phyloP scores from a whole-genome alignment of 2,329 filamentous ascomycete genomes.

The Aureobasidium mangrovei region DNA sequence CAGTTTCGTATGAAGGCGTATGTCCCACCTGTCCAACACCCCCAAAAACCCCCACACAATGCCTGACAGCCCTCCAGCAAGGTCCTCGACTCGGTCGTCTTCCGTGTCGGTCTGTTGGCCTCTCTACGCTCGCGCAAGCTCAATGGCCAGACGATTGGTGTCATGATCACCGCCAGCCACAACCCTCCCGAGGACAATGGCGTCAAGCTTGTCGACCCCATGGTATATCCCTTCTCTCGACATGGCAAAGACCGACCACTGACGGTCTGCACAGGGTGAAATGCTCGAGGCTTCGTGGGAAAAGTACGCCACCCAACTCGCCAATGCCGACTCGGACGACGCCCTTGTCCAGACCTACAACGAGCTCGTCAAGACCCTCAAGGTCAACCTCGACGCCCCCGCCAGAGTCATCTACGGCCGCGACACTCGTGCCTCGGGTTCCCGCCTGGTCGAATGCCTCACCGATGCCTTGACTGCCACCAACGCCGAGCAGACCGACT shows the following conservation, averaged over 20 bases:
- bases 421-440: slow-evolving; percentile 88
- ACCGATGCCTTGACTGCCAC: slow-evolving; percentile 71
- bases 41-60: not conserved
- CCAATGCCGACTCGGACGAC: slow-evolving; percentile 71
- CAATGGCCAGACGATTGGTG: slow-evolving; percentile 81
- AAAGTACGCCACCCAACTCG: slow-evolving; percentile 73
- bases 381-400: slow-evolving; percentile 60
- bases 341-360: slow-evolving; percentile 69
- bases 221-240: slow-evolving; percentile 41
- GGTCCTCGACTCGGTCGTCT: slow-evolving; percentile 84
- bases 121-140: slow-evolving; percentile 83
- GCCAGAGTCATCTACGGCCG: slow-evolving; percentile 82
- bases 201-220: slow-evolving; percentile 91
- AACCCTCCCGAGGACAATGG: slow-evolving; percentile 86
- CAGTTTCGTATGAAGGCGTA: slow-evolving; percentile 65
- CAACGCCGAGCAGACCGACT: slow-evolving; percentile 67
- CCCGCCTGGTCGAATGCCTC: slow-evolving; percentile 69
- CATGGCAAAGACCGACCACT: too few relatives aligned
- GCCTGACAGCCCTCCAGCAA: slow-evolving; percentile 39
- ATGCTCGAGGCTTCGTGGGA: slow-evolving; percentile 97
- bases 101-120: slow-evolving; percentile 82
- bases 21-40: slow-evolving; percentile 23
- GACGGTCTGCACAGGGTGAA: slow-evolving; percentile 54
- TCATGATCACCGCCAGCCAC: slow-evolving; percentile 94
- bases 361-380: slow-evolving; percentile 63